These are phyloP conservation scores for Ophiocordyceps camponoti-floridani DNA, from an alignment of 2,329 filamentous ascomycete species.

Conservation along the genomic window DNA sequence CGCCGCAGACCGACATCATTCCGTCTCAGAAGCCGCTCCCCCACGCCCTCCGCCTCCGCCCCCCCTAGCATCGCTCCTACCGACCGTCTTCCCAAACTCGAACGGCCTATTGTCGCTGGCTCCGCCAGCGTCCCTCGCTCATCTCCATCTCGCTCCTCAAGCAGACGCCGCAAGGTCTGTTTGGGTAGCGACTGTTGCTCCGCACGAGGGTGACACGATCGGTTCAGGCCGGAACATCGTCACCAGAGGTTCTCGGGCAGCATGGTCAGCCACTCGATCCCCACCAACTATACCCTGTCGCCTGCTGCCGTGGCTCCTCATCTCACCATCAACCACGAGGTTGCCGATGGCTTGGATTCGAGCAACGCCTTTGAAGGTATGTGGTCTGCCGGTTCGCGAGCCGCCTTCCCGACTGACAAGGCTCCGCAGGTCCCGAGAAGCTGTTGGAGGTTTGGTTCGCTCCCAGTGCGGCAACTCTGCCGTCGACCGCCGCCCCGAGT, in stretches of 20 bases:
- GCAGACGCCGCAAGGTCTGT: slow-evolving; percentile 87
- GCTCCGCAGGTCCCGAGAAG: slow-evolving; percentile 65
- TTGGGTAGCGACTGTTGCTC: slow-evolving; percentile 64
- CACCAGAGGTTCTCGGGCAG: background rate
- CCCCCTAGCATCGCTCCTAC: slow-evolving; percentile 72
- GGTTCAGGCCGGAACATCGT: too few species aligned
- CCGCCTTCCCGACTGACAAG: background rate
- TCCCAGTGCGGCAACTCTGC: slow-evolving; percentile 55
- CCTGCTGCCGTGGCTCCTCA: slow-evolving; percentile 49
- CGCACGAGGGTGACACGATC: too few species aligned
- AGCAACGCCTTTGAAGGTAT: slow-evolving; percentile 87
- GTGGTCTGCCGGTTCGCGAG: background rate
- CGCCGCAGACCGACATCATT: slow-evolving; percentile 64
- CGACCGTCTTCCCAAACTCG: slow-evolving; percentile 29
- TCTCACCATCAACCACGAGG: slow-evolving; percentile 92
- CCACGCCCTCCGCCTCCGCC: slow-evolving; percentile 66
- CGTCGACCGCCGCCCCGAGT: slow-evolving; percentile 48
- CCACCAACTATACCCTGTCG: slow-evolving; percentile 67
- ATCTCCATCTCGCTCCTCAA: slow-evolving; percentile 65
- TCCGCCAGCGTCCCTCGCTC: slow-evolving; percentile 54
- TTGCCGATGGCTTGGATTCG: slow-evolving; percentile 81
- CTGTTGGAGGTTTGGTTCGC: slow-evolving; percentile 97
- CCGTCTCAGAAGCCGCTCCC: slow-evolving; percentile 66
- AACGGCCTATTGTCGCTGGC: slow-evolving; percentile 53
- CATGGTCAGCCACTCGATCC: slow-evolving; percentile 73